Conservation (phyloP, 2,329 filamentous ascomycete species). For the Paraphoma sp. region DNA sequence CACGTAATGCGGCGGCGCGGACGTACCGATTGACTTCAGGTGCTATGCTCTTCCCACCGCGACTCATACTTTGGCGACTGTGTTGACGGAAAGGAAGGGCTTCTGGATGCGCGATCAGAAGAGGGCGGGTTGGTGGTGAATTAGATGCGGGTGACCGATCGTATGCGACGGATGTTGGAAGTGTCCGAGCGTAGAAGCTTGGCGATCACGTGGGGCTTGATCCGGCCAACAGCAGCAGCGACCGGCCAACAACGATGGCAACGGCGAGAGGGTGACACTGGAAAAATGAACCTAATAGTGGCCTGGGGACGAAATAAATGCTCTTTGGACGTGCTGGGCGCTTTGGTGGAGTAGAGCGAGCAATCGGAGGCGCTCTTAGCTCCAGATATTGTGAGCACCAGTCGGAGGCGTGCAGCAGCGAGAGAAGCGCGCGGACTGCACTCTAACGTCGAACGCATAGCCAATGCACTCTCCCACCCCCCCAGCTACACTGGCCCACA, state of each 20-base stretch:
- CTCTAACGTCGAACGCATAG: constrained; percentile 3
- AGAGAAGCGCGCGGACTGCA: constrained; percentile 1
- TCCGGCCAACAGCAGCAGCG: not conserved
- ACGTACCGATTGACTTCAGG: constrained; percentile 98
- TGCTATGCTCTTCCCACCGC: constrained; percentile 87
- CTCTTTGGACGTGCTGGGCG: no score
- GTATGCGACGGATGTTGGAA: constrained; percentile 7
- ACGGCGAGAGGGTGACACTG: no score
- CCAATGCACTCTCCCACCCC: not conserved
- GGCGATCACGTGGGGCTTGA: constrained; percentile 6
- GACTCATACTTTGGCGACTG: constrained; percentile 79
- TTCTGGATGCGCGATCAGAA: constrained; percentile 25
- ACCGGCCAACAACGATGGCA: no score
- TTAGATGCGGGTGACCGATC: not conserved
- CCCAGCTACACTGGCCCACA: not conserved
- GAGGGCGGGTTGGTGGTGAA: constrained; percentile 7
- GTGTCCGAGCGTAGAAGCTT: constrained; percentile 10
- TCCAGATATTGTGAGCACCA: constrained; percentile 15
- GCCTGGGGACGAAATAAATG: no score
- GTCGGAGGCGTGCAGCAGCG: constrained; percentile 22
- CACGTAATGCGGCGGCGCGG: constrained; percentile 21
- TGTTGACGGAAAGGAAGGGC: constrained; percentile 26
- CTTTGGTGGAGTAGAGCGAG: no score
- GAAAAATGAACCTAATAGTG: no score
- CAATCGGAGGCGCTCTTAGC: no score